Evolutionary conservation across 2,329 filamentous ascomycete species (phyloP), one percentile per base, ranked within the genome.

Genomic region (Thelonectria discophora): DNA sequence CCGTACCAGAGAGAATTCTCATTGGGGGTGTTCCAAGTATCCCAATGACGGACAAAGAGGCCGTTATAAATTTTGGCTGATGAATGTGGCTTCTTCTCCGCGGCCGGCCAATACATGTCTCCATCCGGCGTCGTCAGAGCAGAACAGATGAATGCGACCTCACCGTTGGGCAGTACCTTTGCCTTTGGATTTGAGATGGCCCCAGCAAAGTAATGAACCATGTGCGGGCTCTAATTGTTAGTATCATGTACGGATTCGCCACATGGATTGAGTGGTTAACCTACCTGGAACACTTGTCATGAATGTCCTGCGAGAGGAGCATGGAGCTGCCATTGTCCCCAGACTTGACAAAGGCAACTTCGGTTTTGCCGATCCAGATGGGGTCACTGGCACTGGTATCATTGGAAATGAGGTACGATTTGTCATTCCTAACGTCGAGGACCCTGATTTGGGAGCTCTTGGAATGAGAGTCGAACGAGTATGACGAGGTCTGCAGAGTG

Each of bases 11-110:
- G 82, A 2, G 90, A 85, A 70, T 88, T 90, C 63, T 84, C 87
- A 70, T 91, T 88, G 47, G 88, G 84, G 1, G 85, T 87, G 24
- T 88, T 81, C 78, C 90, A 96, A n/a, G 84, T 77, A 73, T 96
- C 92, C 92, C 92, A 96, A 72, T 96, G 91, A 13, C 92, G 86
- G 27, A 92, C 90, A 71, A 92, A 95, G 24, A 94, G 85, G 49
- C 85, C 86, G 18, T 86, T 87, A 75, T 95, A 95, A 20, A 93
- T 84, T 69, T 86, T 88, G 27, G 87, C 92, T 3, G 86, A 85
- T 18, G 89, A 89, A 21, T 82, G 77, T 2, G 85, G 80, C 71
- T 88, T 86, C 64, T 85, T 79, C 39, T 85, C 87, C 13, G 83
- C 81, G 39, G 88, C 81, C 12, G 86, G 81, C 73, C 91, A 91